Evolutionary conservation across 73 alveolate genomes (phyloP).

Genomic region (Effrenium voratum): DNA sequence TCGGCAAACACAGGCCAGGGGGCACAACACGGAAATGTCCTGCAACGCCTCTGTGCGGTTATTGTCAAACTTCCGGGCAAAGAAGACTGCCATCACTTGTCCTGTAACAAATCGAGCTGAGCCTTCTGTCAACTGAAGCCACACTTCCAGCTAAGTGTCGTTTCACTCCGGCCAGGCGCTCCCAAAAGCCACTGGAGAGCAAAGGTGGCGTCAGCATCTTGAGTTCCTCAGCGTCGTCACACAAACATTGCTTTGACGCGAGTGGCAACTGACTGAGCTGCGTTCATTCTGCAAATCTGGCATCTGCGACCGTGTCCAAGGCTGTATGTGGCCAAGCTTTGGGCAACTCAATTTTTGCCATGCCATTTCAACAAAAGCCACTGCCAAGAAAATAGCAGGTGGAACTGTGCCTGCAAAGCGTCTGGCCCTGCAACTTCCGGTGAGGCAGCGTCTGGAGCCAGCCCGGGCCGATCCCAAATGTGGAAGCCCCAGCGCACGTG

Average conservation of each 20-base stretch:
- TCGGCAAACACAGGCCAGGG: too few relatives aligned
- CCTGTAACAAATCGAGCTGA: neutral
- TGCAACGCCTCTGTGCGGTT: slow-evolving; percentile 36
- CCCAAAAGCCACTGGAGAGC: slow-evolving; percentile 29
- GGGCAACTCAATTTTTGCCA: too few relatives aligned
- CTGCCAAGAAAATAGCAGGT: too few relatives aligned
- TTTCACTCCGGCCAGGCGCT: neutral
- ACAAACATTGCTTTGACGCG: neutral
- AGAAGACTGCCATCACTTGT: slow-evolving; percentile 73
- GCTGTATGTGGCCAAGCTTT: too few relatives aligned
- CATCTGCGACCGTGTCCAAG: too few relatives aligned
- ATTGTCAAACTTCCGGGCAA: slow-evolving; percentile 83
- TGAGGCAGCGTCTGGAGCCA: slow-evolving; percentile 34
- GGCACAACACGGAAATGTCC: too few relatives aligned
- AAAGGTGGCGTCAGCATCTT: slow-evolving; percentile 58
- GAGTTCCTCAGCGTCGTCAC: slow-evolving; percentile 25
- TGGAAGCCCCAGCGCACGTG: slow-evolving; percentile 88
- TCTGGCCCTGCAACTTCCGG: slow-evolving; percentile 86
- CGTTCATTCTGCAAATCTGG: too few relatives aligned
- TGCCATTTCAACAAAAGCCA: too few relatives aligned
- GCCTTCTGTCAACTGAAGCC: neutral
- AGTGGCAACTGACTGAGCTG: neutral
- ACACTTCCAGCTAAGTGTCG: neutral
- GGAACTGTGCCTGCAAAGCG: too few relatives aligned
- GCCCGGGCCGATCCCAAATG: slow-evolving; percentile 74